These are phyloP conservation scores for Tylopilus felleus DNA, from an alignment of 768 basidiomycete genomes.

Conservation along the genomic window DNA sequence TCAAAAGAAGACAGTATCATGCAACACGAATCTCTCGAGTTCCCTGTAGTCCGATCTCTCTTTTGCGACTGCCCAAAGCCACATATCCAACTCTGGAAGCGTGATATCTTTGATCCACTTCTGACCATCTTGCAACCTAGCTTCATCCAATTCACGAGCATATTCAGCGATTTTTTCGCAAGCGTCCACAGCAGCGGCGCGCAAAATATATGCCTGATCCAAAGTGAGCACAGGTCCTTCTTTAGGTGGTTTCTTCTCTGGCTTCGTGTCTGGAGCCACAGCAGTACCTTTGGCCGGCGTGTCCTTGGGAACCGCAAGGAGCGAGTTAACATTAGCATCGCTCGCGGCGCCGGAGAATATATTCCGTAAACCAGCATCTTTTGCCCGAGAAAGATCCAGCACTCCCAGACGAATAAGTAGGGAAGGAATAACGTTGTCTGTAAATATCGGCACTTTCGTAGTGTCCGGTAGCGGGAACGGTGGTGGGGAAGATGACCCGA, in stretches of 20 bases:
- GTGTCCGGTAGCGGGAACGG: conserved; percentile 66
- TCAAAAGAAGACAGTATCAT: conserved; percentile 68
- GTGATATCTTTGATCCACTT: conserved; percentile 56
- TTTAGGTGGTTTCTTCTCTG: conserved; percentile 26
- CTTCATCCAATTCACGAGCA: conserved; percentile 38
- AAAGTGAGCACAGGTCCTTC: conserved; percentile 54
- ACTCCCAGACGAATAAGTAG: conserved; percentile 74
- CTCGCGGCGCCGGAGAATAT: conserved; percentile 50
- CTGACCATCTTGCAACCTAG: conserved; percentile 24
- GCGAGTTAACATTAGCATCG: conserved; percentile 34
- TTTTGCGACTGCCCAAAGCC: conserved; percentile 84
- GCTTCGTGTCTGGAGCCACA: conserved; percentile 12
- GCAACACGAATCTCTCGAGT: conserved; percentile 63
- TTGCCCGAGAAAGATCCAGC: conserved; percentile 54
- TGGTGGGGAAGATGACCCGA: conserved; percentile 49
- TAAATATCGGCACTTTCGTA: conserved; percentile 58
- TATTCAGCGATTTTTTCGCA: conserved; percentile 64
- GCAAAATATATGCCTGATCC: conserved; percentile 67
- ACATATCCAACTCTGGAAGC: conserved; percentile 63
- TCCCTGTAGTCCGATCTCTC: conserved; percentile 68
- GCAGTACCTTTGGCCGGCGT: conserved; percentile 1
- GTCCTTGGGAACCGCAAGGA: conserved; percentile 37
- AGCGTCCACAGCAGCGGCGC: conserved; percentile 78
- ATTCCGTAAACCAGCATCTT: conserved; percentile 38
- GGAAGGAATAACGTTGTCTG: conserved; percentile 85